Conservation (phyloP, 371 early-diverging fungal genomes). For the Mortierella polycephala region DNA sequence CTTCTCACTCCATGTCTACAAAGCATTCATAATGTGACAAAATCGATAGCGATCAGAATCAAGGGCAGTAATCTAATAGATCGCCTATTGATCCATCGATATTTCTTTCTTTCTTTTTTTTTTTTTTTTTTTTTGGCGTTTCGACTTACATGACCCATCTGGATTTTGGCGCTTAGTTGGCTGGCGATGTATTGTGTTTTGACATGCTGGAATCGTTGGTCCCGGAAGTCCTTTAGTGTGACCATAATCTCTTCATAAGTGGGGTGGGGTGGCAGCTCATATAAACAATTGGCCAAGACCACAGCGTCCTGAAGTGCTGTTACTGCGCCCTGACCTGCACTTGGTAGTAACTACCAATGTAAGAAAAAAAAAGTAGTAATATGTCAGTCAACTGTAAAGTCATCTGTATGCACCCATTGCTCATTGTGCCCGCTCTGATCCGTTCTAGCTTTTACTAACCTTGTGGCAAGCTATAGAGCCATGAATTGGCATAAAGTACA, state of each 20-base stretch:
- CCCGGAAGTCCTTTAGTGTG: conserved; percentile 6
- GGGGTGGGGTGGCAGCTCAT: not conserved
- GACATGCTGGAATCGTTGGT: conserved; percentile 18
- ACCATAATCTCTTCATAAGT: not conserved
- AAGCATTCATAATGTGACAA: too few relatives aligned
- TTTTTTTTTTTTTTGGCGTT: too few relatives aligned
- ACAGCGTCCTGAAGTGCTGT: conserved; percentile 22
- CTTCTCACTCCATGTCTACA: not conserved
- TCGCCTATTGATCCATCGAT: not conserved
- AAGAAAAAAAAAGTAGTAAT: not conserved
- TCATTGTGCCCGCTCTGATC: too few relatives aligned
- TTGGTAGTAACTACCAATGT: conserved; percentile 8
- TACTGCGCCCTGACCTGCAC: conserved; percentile 23
- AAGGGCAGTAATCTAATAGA: not conserved
- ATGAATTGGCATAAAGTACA: too few relatives aligned
- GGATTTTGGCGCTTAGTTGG: conserved; percentile 9
- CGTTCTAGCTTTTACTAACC: too few relatives aligned
- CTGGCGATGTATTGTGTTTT: conserved; percentile 10
- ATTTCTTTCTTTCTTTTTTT: not conserved
- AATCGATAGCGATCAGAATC: too few relatives aligned
- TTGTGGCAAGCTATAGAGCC: too few relatives aligned
- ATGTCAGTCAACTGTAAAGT: not conserved
- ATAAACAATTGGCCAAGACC: conserved; percentile 21
- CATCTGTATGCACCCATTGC: too few relatives aligned
- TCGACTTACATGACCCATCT: conserved; percentile 15